Conservation (phyloP, 768 basidiomycete genomes). For the Leucosporidium scottii region DNA sequence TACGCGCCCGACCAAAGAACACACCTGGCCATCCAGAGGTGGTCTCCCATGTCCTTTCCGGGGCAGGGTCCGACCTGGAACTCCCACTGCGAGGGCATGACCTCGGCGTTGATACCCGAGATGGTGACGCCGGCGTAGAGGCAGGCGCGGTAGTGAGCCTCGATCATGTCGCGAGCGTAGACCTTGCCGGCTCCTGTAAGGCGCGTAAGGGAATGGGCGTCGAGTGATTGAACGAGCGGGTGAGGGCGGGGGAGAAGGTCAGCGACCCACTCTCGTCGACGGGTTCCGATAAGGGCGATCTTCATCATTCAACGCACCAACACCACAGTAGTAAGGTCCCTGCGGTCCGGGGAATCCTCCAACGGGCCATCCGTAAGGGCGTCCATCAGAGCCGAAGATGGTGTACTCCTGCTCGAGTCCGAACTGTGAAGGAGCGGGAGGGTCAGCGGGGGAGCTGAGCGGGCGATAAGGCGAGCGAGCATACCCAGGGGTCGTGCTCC, state of each 20-base stretch:
- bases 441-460: background rate
- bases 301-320: slow-evolving; percentile 59
- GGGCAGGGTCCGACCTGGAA: slow-evolving; percentile 99
- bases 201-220: slow-evolving; percentile 21
- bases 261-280: no score
- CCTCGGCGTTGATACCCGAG: slow-evolving; percentile 98
- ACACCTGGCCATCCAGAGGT: slow-evolving; percentile 91
- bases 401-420: slow-evolving; percentile 99
- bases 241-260: slow-evolving; percentile 2
- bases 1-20: background rate
- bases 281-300: no score
- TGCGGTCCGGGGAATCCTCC: slow-evolving; percentile 99
- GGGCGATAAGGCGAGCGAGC: background rate
- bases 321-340: slow-evolving; percentile 99
- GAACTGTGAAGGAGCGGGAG: slow-evolving; percentile 11
- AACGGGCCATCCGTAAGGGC: slow-evolving; percentile 93
- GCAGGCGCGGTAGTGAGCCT: slow-evolving; percentile 90
- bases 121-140: slow-evolving; percentile 71
- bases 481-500: slow-evolving; percentile 82
- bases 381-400: slow-evolving; percentile 83
- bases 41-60: slow-evolving; percentile 97
- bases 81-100: slow-evolving; percentile 99
- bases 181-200: slow-evolving; percentile 83
- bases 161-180: slow-evolving; percentile 95
- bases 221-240: background rate